phyloP scores from a whole-genome alignment of 2,329 filamentous ascomycete genomes.

The Epichloe bromicola region DNA sequence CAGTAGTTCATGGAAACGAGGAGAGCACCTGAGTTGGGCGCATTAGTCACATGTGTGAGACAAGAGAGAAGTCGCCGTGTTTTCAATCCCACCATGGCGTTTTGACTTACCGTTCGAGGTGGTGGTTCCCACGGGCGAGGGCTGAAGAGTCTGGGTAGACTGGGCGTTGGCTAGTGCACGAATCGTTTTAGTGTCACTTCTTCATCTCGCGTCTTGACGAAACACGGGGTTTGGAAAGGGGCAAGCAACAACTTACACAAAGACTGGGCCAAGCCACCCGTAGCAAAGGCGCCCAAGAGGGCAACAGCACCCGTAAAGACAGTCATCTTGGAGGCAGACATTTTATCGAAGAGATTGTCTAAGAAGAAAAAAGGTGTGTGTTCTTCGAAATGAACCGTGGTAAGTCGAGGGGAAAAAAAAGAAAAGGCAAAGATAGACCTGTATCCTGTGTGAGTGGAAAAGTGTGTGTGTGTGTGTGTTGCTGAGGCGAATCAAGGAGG shows the following conservation, averaged over 20 bases:
- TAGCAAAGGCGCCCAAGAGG: conserved; percentile 11
- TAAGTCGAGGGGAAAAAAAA: not conserved
- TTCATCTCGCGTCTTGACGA: not conserved
- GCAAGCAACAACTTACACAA: conserved; percentile 9
- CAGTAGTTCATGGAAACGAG: conserved; percentile 25
- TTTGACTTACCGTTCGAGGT: conserved; percentile 19
- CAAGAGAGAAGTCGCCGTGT: not conserved
- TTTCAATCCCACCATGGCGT: not conserved
- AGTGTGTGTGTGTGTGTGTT: not conserved
- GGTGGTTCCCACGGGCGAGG: conserved; percentile 19
- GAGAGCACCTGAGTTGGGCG: conserved; percentile 13
- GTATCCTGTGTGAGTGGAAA: not conserved
- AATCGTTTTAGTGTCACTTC: not conserved
- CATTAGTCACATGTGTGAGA: too few species aligned
- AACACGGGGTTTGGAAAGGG: not conserved
- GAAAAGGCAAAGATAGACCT: too few species aligned
- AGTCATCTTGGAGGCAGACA: conserved; percentile 18
- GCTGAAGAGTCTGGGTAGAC: conserved; percentile 16
- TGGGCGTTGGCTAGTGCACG: conserved; percentile 14
- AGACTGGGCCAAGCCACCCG: conserved; percentile 9
- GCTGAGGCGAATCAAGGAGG: not conserved
- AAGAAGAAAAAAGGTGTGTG: too few species aligned
- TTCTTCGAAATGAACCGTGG: not conserved
- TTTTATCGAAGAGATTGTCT: conserved; percentile 4
- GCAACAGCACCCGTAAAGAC: conserved; percentile 12